Evolutionary conservation across 495 filamentous ascomycete genomes (phyloP), one percentile per base, ranked within the genome.

Genomic region (Aspergillus olivimuriae): DNA sequence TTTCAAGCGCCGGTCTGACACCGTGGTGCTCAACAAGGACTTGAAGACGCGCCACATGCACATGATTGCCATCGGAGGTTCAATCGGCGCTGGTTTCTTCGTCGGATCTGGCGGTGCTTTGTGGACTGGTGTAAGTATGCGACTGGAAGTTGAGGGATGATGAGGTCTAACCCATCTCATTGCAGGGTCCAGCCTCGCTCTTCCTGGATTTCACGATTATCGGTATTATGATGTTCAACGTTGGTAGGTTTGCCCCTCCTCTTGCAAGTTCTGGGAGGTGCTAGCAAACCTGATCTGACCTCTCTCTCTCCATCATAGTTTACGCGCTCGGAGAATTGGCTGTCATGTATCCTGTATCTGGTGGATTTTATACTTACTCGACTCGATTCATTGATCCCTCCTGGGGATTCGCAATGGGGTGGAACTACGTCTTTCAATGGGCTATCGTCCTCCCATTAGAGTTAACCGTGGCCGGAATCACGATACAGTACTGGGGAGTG

Each of bases 361-460:
- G 76, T 56, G 75, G 69, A 46, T 78, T 79, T 61, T 80, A 70
- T 58, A 66, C 61, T n/a, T 79, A 78, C 58, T 65, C 64, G 23
- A 55, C 59, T 28, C 72, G 76, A 19, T 80, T 80, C 42, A 70
- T 79, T 44, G 76, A 75, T 52, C 72, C 75, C 40, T 67, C 76
- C 12, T 79, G 76, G 76, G 69, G 69, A 0, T 74, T 74, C 35
- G 71, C 69, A 12, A 66, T 72, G 49, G 71, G 66, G 41, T 87
- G 82, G 80, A 80, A 86, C 57, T 88, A 87, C 55, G 76, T 80
- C 42, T 66, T 84, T 37, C 70, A 75, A 54, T 87, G 84, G 83
- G 84, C 84, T 61, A 61, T 71, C 31, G 73, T 50, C 20, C 52
- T 68, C n/a, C 70, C 67, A 2, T 64, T 72, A 30, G 86, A 94